These are phyloP conservation scores for Candida incommunis DNA, from an alignment of 805 yeast species.

Conservation along the genomic window DNA sequence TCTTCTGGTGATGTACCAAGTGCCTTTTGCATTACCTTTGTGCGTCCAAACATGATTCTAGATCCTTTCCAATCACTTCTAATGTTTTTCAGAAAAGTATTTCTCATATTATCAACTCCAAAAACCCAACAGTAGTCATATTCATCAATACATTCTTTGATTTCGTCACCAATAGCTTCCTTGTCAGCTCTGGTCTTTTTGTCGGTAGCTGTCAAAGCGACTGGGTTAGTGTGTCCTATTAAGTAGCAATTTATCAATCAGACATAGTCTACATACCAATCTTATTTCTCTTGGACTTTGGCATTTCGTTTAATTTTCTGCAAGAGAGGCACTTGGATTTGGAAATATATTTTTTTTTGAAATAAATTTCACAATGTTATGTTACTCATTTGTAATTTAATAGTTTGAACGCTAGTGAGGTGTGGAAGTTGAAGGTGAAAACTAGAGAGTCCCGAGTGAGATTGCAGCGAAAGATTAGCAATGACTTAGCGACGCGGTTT, in stretches of 20 bases:
- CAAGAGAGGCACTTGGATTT: not conserved
- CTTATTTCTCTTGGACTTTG: slow-evolving; percentile 94
- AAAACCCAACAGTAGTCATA: slow-evolving; percentile 75
- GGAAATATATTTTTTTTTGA: not conserved
- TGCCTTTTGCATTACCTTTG: slow-evolving; percentile 86
- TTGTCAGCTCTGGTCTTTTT: slow-evolving; percentile 92
- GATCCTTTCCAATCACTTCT: slow-evolving; percentile 90
- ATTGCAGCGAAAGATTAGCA: too few relatives aligned
- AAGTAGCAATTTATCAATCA: not conserved
- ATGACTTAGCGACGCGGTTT: too few relatives aligned
- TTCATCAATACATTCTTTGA: slow-evolving; percentile 66
- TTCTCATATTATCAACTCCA: slow-evolving; percentile 81
- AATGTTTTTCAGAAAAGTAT: slow-evolving; percentile 87
- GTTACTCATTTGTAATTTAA: too few relatives aligned
- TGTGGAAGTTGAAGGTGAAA: too few relatives aligned
- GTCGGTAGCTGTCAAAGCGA: slow-evolving; percentile 89
- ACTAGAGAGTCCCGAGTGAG: too few relatives aligned
- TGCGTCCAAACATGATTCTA: slow-evolving; percentile 77
- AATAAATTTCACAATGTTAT: slow-evolving; percentile 1
- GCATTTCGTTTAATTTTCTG: slow-evolving; percentile 38
- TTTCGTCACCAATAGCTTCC: slow-evolving; percentile 79
- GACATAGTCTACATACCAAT: slow-evolving; percentile 30
- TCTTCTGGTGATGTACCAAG: slow-evolving; percentile 78
- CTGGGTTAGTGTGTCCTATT: slow-evolving; percentile 21
- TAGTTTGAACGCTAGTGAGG: too few relatives aligned